These are phyloP conservation scores for Pythium oligandrum DNA, from an alignment of 352 stramenopile genomes.

Conservation along the genomic window DNA sequence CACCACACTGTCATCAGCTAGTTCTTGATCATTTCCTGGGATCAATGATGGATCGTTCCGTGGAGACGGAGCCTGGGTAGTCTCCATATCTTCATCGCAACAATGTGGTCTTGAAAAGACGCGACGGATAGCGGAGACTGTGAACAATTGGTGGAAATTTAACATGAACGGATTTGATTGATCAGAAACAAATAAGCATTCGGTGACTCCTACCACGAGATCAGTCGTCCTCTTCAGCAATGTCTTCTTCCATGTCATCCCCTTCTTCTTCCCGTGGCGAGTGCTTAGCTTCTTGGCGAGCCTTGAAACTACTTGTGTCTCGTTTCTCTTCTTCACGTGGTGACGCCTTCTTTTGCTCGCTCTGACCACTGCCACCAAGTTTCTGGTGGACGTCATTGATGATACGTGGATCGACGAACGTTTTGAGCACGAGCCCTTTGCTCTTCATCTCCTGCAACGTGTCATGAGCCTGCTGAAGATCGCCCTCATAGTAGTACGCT, in stretches of 20 bases:
- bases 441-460: slow-evolving; percentile 79
- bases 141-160: too few relatives aligned
- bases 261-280: slow-evolving; percentile 38
- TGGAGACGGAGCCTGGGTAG: too few relatives aligned
- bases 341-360: too few relatives aligned
- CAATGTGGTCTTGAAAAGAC: slow-evolving; percentile 1
- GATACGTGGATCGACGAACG: slow-evolving; percentile 68
- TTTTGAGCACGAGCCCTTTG: slow-evolving; percentile 52
- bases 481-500: slow-evolving; percentile 55
- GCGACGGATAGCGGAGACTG: slow-evolving; percentile 3
- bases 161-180: too few relatives aligned
- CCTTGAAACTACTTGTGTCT: too few relatives aligned
- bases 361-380: slow-evolving; percentile 10
- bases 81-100: too few relatives aligned
- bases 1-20: slow-evolving; percentile 1
- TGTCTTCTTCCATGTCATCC: slow-evolving; percentile 80
- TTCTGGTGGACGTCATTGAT: slow-evolving; percentile 70
- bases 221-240: slow-evolving; percentile 39
- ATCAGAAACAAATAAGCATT: too few relatives aligned
- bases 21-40: background rate
- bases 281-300: slow-evolving; percentile 11
- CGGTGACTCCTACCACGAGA: background rate
- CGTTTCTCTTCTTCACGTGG: too few relatives aligned
- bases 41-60: too few relatives aligned
- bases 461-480: slow-evolving; percentile 64